Evolutionary conservation across 768 basidiomycete species (phyloP), one percentile per base, ranked within the genome.

Genomic region (Lentinula detonsa): DNA sequence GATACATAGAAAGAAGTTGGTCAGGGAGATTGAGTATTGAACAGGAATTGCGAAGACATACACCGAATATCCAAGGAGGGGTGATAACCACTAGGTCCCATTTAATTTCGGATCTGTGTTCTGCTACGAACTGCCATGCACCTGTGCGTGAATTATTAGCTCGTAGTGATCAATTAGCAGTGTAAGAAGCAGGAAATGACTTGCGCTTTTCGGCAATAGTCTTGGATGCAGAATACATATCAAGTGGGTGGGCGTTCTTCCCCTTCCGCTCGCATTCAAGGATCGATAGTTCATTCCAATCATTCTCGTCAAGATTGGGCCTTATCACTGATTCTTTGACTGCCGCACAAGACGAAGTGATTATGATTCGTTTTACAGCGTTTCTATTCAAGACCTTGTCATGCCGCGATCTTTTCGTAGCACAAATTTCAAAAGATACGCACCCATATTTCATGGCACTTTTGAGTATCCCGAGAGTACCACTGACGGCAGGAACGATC

Each of bases 71-170:
- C 50, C 73, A 79, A 18, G 85, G 81, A 13, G 85, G 86, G 64
- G 79, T 79, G 46, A 86, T 62, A 5, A 78, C 76, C 0, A 76
- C 74, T 16, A 87, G 63, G 60, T 86, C 86, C 80, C 81, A 86
- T 4, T 68, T 68, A n/a, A 71, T 71, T 37, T 76, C 70, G 42
- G 71, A 58, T 52, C 79, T 74, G 60, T 81, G 64, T 57, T 70
- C 60, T n/a, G 72, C 62, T n/a, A 65, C 68, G 58, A 77, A 78
- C 1, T 74, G 70, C 77, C 76, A 79, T n/a, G 76, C 75, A 31
- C 80, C 80, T 80, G 39, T 6, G 51, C 10, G 10, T 33, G 39
- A 42, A 37, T 13, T 18, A 43, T 16, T 35, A 10, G 34, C 9
- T 61, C 34, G 15, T 10, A 6, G 5, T 10, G 6, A 39, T 5